Conservation (phyloP, 2,329 filamentous ascomycete genomes). For the Keithomyces neogunnii region DNA sequence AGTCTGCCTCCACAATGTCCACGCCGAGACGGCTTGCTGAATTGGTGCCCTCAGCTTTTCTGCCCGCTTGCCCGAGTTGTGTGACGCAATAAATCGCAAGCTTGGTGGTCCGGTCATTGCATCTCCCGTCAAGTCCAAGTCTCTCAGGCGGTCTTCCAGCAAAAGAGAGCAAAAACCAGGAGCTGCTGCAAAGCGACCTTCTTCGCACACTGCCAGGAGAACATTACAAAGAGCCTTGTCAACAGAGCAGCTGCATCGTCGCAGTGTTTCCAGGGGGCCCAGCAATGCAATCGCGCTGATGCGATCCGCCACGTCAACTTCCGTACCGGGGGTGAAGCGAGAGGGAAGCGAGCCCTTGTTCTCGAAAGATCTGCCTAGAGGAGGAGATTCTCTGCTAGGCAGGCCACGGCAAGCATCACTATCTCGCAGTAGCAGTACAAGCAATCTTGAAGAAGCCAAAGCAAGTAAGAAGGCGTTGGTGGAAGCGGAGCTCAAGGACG, state of each 20-base stretch:
- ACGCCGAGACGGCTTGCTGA: conserved; percentile 23
- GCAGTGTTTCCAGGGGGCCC: conserved; percentile 48
- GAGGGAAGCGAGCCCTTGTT: conserved; percentile 55
- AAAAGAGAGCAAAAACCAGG: conserved; percentile 43
- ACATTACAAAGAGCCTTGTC: conserved; percentile 56
- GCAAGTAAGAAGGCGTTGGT: conserved; percentile 57
- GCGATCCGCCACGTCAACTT: conserved; percentile 58
- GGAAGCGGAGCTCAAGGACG: conserved; percentile 63
- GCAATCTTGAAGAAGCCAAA: conserved; percentile 45
- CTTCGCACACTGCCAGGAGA: conserved; percentile 31
- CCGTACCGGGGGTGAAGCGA: conserved; percentile 54
- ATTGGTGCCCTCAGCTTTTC: conserved; percentile 47
- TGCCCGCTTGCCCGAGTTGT: conserved; percentile 63
- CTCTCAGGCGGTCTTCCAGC: conserved; percentile 31
- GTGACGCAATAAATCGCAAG: conserved; percentile 63
- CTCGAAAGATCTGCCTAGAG: conserved; percentile 39
- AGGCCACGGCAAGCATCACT: conserved; percentile 33
- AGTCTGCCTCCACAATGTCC: conserved; percentile 20
- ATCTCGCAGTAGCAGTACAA: conserved; percentile 37
- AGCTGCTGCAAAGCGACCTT: conserved; percentile 39
- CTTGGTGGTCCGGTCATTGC: conserved; percentile 62
- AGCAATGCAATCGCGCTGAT: conserved; percentile 53
- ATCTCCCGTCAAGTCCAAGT: conserved; percentile 43
- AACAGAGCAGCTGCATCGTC: conserved; percentile 46
- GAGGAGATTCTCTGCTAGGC: conserved; percentile 24